Evolutionary conservation across 805 yeast species (phyloP), one percentile per base, ranked within the genome.

Genomic region (Saturnispora silvae): DNA sequence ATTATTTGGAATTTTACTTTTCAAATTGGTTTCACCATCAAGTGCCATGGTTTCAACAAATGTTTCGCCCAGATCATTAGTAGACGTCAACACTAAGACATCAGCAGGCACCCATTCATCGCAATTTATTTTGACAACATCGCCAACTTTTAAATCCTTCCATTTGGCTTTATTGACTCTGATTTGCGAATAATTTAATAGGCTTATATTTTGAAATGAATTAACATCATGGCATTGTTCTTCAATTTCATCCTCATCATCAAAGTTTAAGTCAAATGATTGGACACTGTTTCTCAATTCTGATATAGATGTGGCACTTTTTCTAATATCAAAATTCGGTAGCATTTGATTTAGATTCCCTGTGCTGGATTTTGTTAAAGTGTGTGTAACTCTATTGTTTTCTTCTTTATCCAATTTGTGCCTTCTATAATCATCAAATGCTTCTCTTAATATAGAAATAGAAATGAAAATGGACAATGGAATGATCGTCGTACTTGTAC

Each of bases 91-190:
- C 3, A 92, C 49, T 2, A 92, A 54, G 3, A 92, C 52, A 60
- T 92, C 99, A 0, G 96, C 96, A 0, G 99, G 98, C 5, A 89
- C 70, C 81, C 95, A 82, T 42, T 92, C 97, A 59, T 86, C 84
- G 45, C 77, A 81, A 33, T 69, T 60, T 15, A 92, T 61, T 41
- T 69, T 66, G 4, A 92, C 65, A 20, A 92, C 67, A 50, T 89
- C 92, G 14, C 99, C 98, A n/a, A 92, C 96, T 46, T 67, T 64
- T 13, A 92, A 52, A 45, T 85, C 63, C 45, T 77, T 80, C 98
- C 98, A 92, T 41, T 57, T 51, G 4, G 48, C 52, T 37, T 36
- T 60, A 42, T 34, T 47, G 3, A 41, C 9, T 8, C 33, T 15
- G 1, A 57, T 41, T 1, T 52, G 52, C 3, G 41, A 45, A 11